Evolutionary conservation across 345 rosid species (phyloP), one percentile per base, ranked within the genome.

Genomic region (Tarenaya hassleriana): DNA sequence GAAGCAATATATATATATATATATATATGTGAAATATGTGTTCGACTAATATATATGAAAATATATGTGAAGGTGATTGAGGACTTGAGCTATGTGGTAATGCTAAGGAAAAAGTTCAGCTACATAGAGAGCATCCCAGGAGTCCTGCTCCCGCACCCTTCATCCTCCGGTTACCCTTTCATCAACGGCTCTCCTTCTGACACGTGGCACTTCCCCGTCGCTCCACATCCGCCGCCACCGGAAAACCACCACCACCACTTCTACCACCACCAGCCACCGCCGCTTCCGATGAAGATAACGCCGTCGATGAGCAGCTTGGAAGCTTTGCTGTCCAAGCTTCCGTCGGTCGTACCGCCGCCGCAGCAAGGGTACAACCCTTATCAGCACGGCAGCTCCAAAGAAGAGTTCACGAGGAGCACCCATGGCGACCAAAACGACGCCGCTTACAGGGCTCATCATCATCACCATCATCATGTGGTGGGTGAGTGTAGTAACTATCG

Each of bases 291-390:
- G 71, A 80, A 80, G 74, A 69, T 91, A 55, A 77, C 84, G 0
- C 96, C 98, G 18, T 84, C 98, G 16, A 91, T 91, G 98, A 82
- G 86, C 69, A 91, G 98, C 76, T 92, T 91, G 7, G 96, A 87
- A 66, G 96, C 95, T 15, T 82, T 91, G 46, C 96, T 91, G 50
- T 91, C 95, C 1, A 87, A 91, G 77, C 90, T 91, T 40, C 98
- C 98, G 1, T 87, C 98, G 0, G 98, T 91, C 2, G 80, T 74
- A 34, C 94, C 91, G 0, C 83, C 86, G 1, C 55, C 64, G 16
- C 60, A 52, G 41, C 56, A 50, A 3, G 62, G 65, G 2, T 59
- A 66, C 56, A 52, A 45, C 39, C 70, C 65, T 24, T 47, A 54
- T 56, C 72, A 67, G 12, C 67, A 55, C n/a, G 44, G 47, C 3